Evolutionary conservation across 805 yeast genomes (phyloP).

Genomic region (Metschnikowia lachancei): DNA sequence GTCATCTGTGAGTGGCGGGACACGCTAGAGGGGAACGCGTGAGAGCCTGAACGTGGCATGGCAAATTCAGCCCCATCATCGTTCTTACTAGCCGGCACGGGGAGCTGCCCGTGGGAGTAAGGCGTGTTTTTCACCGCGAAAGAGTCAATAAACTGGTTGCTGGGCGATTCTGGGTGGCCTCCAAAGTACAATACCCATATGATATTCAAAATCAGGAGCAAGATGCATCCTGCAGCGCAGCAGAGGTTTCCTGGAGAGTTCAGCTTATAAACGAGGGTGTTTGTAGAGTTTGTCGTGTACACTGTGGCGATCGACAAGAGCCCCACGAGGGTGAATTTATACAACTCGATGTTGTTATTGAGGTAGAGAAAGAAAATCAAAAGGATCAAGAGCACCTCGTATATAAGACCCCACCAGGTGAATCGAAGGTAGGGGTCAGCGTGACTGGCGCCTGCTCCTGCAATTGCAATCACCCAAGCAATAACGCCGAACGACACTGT

Average conservation of each 20-base stretch:
- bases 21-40: conserved; percentile 30
- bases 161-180: conserved; percentile 83
- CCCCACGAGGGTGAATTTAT: conserved; percentile 58
- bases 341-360: conserved; percentile 64
- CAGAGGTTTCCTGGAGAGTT: conserved; percentile 67
- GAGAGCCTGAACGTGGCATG: conserved; percentile 19
- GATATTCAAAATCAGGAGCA: conserved; percentile 75
- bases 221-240: conserved; percentile 88
- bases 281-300: conserved; percentile 82
- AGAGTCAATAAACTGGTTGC: conserved; percentile 81
- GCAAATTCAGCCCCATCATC: conserved; percentile 26
- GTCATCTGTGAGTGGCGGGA: conserved; percentile 37
- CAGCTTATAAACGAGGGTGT: conserved; percentile 66
- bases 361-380: conserved; percentile 51
- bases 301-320: conserved; percentile 69
- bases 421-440: conserved; percentile 63
- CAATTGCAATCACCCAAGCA: conserved; percentile 86
- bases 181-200: conserved; percentile 90
- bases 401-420: conserved; percentile 96
- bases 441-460: conserved; percentile 62
- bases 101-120: conserved; percentile 37
- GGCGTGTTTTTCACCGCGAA: conserved; percentile 56
- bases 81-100: conserved; percentile 19
- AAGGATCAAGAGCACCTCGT: conserved; percentile 60
- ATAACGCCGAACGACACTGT: conserved; percentile 70